Conservation (phyloP, 768 basidiomycete genomes). For the Neoboletus brunneissimus region DNA sequence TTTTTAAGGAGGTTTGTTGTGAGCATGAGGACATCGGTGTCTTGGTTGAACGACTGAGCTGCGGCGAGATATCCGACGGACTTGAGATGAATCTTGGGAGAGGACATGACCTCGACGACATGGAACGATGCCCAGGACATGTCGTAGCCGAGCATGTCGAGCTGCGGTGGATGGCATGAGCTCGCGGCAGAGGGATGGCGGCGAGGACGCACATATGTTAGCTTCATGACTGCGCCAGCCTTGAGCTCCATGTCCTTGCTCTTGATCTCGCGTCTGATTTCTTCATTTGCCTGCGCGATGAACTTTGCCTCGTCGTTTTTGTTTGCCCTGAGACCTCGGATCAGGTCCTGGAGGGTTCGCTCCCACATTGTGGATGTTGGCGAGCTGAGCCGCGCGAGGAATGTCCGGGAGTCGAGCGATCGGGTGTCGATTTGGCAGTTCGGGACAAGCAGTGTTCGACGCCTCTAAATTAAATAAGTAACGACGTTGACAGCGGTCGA, state of each 20-base stretch:
- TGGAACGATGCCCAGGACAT: slow-evolving; percentile 97
- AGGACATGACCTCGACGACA: slow-evolving; percentile 98
- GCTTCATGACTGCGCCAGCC: slow-evolving; percentile 90
- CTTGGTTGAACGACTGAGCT: slow-evolving; percentile 83
- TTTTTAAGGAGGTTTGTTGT: slow-evolving; percentile 96
- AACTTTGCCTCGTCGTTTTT: slow-evolving; percentile 92
- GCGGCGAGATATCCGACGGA: slow-evolving; percentile 95
- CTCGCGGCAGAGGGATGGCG: not conserved
- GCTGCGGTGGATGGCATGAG: slow-evolving; percentile 44
- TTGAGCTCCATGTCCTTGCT: slow-evolving; percentile 96
- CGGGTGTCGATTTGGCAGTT: not conserved
- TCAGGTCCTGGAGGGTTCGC: slow-evolving; percentile 91
- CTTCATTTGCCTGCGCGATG: slow-evolving; percentile 89
- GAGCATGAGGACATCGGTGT: slow-evolving; percentile 96
- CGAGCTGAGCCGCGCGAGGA: not conserved
- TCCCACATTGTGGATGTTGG: slow-evolving; percentile 73
- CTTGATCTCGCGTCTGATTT: slow-evolving; percentile 89
- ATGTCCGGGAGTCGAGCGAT: not conserved
- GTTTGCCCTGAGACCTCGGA: slow-evolving; percentile 92
- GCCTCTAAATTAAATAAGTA: not conserved
- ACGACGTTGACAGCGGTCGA: not conserved
- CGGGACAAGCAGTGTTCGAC: not conserved
- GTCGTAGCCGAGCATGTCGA: slow-evolving; percentile 96
- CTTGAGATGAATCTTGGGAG: slow-evolving; percentile 87
- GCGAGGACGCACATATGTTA: slow-evolving; percentile 80